Evolutionary conservation across 306 rosid genomes (phyloP), one percentile per base, ranked within the genome.

Genomic region (Chamaecrista fasciculata): DNA sequence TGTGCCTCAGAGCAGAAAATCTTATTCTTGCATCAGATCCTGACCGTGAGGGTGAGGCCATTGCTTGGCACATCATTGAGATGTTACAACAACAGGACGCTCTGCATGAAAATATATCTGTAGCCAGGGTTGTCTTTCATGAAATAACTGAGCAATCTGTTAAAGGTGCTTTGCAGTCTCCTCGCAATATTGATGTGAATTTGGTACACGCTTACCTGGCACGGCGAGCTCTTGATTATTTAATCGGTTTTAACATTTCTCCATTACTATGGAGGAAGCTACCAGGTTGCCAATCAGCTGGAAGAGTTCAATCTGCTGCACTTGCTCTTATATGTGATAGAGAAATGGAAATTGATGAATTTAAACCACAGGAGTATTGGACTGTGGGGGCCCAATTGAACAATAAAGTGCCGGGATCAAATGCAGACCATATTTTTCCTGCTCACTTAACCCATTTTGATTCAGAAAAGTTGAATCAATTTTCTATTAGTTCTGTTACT

Each of bases 11-110:
- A 76, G 99, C 97, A 83, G 91, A 94, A 83, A 84, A 83, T 84
- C 95, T 94, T 70, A 91, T 94, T 82, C 95, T 94, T 82, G 99
- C 99, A 34, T 94, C 99, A 70, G 97, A 94, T 89, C 99, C 99
- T 16, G 97, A 94, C 75, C 96, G 99, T 37, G 99, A 94, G 80
- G 99, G 99, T 47, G 99, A 94, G 89, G 97, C 99, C 73, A 94
- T 94, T 74, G 89, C 97, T 36, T 94, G 99, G 99, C 99, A 94
- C 81, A 87, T 94, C 44, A 20, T 91, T 68, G 99, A 94, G 89
- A 94, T 91, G 99, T 79, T 94, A 75, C 86, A 87, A 33, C 99
- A 89, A 65, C 97, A 91, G 78, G 97, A 89, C 68, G 89, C 95
- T 69, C 71, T 94, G 74, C 84, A 44, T 1, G 81, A 85, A 66